Base-by-base conservation (phyloP, 2,329 filamentous ascomycete genomes). In the Orbilia quercus region DNA sequence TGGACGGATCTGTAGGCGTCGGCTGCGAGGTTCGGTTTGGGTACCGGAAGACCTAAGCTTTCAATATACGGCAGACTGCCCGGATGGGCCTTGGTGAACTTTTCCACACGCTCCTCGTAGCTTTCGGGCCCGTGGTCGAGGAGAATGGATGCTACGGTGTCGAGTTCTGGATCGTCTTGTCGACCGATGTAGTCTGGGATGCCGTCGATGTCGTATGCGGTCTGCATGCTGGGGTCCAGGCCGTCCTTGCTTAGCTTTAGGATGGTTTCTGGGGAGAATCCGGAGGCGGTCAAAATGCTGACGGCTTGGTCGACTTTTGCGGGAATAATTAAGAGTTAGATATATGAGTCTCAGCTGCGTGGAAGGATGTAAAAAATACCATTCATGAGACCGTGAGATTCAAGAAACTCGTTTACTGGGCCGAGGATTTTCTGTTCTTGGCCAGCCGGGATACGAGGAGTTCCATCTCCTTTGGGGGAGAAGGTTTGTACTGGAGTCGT, bases 361-460 rank as follows among this genome's bases (percentile, higher is more conserved):
- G 3, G 6, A 40, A 7, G n/a, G 42, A 20, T 18, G n/a, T 38
- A 16, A 6, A 48, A 55, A 47, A 7, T 55, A 69, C 64, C 53
- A 3, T 54, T 60, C 55, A 69, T 62, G 6, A 54, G 47, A 28
- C 22, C 23, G n/a, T 48, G 18, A 16, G 47, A 23, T 23, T 60
- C 42, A 7, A 69, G 55, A 34, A 62, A 22, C 23, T 23, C 23
- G 40, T 69, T 47, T 7, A 60, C 28, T n/a, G 38, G 22, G 12
- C 16, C 16, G 6, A 12, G 18, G 7, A 44, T 42, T 5, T n/a
- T 48, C 42, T 20, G 18, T 48, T 51, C 45, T 25, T 28, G 48
- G 2, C 22, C 53, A 2, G 31, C 36, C 16, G 53, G 54, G 3
- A 59, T 47, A 5, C 53, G 44, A 45, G 53, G 31, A 12, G 38